Conservation (phyloP, 352 stramenopile genomes). For the Pythium guiyangense region DNA sequence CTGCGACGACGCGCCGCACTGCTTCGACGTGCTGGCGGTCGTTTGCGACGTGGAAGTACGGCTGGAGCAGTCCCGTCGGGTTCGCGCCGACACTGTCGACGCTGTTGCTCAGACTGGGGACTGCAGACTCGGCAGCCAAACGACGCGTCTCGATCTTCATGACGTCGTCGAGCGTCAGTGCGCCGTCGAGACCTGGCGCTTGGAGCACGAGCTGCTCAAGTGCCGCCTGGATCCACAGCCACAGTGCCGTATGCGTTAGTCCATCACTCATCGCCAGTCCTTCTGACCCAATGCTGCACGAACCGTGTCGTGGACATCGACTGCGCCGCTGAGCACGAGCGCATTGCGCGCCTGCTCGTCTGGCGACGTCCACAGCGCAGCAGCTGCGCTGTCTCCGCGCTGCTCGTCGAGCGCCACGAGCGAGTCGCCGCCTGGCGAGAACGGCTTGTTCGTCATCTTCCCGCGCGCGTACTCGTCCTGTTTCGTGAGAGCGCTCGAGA, state of each 20-base stretch:
- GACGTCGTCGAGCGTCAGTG: constrained; percentile 48
- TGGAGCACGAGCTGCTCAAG: constrained; percentile 44
- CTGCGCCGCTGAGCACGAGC: constrained; percentile 22
- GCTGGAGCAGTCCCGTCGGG: constrained; percentile 42
- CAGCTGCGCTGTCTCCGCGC: background rate
- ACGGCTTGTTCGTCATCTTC: constrained; percentile 77
- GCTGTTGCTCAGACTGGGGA: background rate
- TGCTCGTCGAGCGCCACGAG: constrained; percentile 26
- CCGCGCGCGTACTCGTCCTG: constrained; percentile 79
- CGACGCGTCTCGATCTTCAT: constrained; percentile 1
- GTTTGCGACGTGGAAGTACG: constrained; percentile 61
- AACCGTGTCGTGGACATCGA: constrained; percentile 24
- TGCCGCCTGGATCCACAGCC: constrained; percentile 7
- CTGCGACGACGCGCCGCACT: constrained; percentile 47
- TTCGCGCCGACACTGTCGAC: constrained; percentile 51
- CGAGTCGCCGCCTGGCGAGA: constrained; percentile 57
- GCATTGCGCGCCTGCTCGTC: constrained; percentile 35
- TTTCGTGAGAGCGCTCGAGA: constrained; percentile 62
- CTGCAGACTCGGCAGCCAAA: background rate
- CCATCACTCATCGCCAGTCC: background rate
- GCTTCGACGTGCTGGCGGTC: constrained; percentile 48
- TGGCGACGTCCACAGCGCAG: constrained; percentile 14
- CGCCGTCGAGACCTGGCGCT: constrained; percentile 47
- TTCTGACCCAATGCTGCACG: background rate
- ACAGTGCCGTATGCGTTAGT: background rate